Evolutionary conservation across 129 eudicot species (phyloP), one percentile per base, ranked within the genome.

Genomic region (Deinandra increscens): DNA sequence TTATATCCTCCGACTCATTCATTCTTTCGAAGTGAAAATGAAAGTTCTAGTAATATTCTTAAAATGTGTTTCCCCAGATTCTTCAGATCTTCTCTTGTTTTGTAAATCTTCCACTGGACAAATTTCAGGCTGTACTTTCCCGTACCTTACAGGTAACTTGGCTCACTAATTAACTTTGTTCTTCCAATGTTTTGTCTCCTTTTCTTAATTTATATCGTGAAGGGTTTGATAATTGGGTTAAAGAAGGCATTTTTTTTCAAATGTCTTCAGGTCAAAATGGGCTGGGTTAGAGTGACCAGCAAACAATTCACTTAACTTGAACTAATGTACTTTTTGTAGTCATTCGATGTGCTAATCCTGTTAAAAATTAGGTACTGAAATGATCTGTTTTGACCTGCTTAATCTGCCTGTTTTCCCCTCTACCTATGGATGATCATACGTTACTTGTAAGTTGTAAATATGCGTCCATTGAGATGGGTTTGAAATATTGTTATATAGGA

Each of bases 51-150:
- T 69, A 44, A 37, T 76, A 64, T 9, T 69, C 70, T 10, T 64
- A 26, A 71, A 63, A 60, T 48, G 17, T 71, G 45, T 77, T 62
- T 53, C 78, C 17, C 33, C 86, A 94, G 99, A 83, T 90, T 68
- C 80, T 90, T 71, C 81, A 46, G 68, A 78, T 80, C 18, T 94
- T 94, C 76, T 88, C 97, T 2, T 90, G 80, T 51, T 82, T 94
- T 59, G 94, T 90, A 75, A 85, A 75, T 75, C 92, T 87, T 70
- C 87, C 95, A 9, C 70, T 50, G 22, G 97, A 90, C 67, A 90
- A 85, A 79, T 94, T 94, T 74, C 97, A 90, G 76, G 76, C 78
- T 66, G 93, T 83, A 41, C 94, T 94, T 79, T 65, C 84, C 49
- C 97, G 90, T 78, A 51, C 80, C 50, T 70, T 94, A 53, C 88